Evolutionary conservation across 805 yeast species (phyloP).

Genomic region (Lipomyces starkeyi): DNA sequence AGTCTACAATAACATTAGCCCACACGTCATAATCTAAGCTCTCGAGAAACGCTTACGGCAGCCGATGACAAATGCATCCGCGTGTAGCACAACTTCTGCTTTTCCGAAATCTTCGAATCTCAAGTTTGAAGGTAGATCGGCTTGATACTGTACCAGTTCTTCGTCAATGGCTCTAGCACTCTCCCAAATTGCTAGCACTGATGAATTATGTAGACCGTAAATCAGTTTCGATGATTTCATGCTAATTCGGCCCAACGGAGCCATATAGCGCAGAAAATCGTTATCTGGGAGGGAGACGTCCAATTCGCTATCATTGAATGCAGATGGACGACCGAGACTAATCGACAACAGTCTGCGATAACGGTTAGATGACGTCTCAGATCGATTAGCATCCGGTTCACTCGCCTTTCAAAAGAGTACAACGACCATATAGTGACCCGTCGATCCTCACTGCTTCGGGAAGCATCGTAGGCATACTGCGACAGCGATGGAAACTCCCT

Average conservation of each 20-base stretch:
- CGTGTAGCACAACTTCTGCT: constrained; percentile 31
- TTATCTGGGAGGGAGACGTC: constrained; percentile 26
- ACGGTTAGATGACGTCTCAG: not conserved
- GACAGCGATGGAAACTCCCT: constrained; percentile 34
- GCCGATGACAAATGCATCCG: constrained; percentile 35
- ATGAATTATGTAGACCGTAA: constrained; percentile 25
- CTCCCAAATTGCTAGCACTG: constrained; percentile 32
- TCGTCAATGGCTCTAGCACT: constrained; percentile 26
- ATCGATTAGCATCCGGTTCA: not conserved
- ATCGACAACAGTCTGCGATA: constrained; percentile 17
- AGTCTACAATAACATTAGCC: constrained; percentile 19
- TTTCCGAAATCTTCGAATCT: constrained; percentile 35
- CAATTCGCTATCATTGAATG: constrained; percentile 29
- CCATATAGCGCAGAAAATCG: constrained; percentile 35
- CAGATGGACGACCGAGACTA: constrained; percentile 34
- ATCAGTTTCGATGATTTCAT: constrained; percentile 29
- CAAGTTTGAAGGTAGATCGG: constrained; percentile 25
- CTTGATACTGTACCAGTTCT: constrained; percentile 20
- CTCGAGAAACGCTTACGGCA: constrained; percentile 23
- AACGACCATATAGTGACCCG: constrained; percentile 30
- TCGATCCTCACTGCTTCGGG: constrained; percentile 23
- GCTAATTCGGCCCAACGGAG: constrained; percentile 29
- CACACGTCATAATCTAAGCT: not conserved
- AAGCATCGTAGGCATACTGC: constrained; percentile 21
- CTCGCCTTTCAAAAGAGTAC: constrained; percentile 27